phyloP scores from a whole-genome alignment of 352 stramenopile species.

The Aphanomyces stellatus region DNA sequence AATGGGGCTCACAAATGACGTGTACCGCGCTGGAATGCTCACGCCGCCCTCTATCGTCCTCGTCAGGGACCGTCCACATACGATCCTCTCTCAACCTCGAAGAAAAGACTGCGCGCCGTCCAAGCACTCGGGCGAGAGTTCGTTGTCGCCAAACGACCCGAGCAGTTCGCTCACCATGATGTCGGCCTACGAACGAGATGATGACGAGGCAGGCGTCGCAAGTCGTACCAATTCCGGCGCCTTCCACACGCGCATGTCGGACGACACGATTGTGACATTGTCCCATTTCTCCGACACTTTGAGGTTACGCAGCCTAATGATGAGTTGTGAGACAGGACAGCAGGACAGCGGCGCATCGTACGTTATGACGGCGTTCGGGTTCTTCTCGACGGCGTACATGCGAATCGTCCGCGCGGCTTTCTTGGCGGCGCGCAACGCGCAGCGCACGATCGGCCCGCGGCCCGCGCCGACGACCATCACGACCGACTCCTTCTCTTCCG shows the following conservation, averaged over 20 bases:
- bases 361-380: conserved; percentile 97
- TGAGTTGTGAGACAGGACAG: not conserved
- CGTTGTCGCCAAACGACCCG: conserved; percentile 97
- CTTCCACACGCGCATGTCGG: conserved; percentile 81
- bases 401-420: conserved; percentile 57
- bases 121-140: conserved; percentile 98
- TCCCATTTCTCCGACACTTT: conserved; percentile 84
- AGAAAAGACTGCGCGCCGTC: conserved; percentile 91
- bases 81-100: too few species aligned
- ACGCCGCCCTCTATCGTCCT: conserved; percentile 55
- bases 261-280: conserved; percentile 72
- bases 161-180: conserved; percentile 96
- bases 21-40: conserved; percentile 89
- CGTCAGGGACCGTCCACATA: too few species aligned
- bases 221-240: too few species aligned
- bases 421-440: conserved; percentile 63
- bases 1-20: conserved; percentile 91
- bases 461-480: conserved; percentile 89
- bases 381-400: conserved; percentile 98
- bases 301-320: conserved; percentile 44
- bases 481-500: conserved; percentile 57
- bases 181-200: conserved; percentile 84
- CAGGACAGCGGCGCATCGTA: not conserved
- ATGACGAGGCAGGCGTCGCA: too few species aligned
- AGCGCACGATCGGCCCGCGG: conserved; percentile 91